Conservation (phyloP, 208 protist genomes). For the Crithidia acanthocephali region DNA sequence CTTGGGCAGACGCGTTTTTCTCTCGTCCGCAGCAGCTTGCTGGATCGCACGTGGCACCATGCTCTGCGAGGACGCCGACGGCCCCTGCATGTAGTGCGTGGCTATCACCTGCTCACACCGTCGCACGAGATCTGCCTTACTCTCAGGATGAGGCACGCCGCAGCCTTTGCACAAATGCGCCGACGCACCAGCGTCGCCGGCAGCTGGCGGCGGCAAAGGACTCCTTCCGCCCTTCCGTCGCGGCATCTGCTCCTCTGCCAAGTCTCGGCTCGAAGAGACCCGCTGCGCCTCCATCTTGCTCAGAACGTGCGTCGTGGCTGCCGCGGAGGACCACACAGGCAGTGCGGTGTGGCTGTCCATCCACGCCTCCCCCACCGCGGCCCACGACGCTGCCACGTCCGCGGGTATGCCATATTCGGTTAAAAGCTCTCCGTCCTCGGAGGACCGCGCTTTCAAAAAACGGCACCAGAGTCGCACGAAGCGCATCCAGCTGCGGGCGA, state of each 20-base stretch:
- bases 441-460: conserved; percentile 52
- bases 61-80: conserved; percentile 3
- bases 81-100: conserved; percentile 50
- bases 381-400: conserved; percentile 40
- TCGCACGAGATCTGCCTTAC: conserved; percentile 47
- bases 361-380: conserved; percentile 31
- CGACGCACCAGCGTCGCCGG: neutral
- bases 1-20: conserved; percentile 51
- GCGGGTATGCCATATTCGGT: conserved; percentile 24
- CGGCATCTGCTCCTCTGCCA: neutral
- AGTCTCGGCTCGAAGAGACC: neutral
- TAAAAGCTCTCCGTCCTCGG: conserved; percentile 31
- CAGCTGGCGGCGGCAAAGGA: conserved; percentile 5
- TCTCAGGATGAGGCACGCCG: conserved; percentile 61
- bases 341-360: conserved; percentile 35
- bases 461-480: conserved; percentile 43
- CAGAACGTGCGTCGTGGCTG: conserved; percentile 9
- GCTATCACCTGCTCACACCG: conserved; percentile 58
- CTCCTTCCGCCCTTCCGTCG: conserved; percentile 7
- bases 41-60: conserved; percentile 50
- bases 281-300: conserved; percentile 21
- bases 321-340: conserved; percentile 52
- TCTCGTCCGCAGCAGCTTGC: conserved; percentile 45
- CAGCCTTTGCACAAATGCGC: conserved; percentile 26
- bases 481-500: conserved; percentile 48